Evolutionary conservation across 768 basidiomycete genomes (phyloP).

Genomic region (Russula virescens): DNA sequence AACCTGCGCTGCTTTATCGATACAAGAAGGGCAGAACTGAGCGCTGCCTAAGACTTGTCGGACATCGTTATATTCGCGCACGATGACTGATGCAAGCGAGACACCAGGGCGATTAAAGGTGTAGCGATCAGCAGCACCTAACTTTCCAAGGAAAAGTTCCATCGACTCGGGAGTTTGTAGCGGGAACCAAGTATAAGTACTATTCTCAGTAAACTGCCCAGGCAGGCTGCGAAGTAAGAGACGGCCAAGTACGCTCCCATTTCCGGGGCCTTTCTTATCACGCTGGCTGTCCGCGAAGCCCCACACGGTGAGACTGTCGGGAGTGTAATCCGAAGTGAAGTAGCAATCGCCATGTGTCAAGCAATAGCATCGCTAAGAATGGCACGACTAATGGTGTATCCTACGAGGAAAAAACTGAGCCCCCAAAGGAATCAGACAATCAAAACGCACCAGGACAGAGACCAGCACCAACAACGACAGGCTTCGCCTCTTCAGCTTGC

Average conservation of each 20-base stretch:
- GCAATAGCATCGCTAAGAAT: slow-evolving; percentile 85
- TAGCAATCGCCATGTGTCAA: slow-evolving; percentile 79
- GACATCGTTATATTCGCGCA: slow-evolving; percentile 47
- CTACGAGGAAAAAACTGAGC: slow-evolving; percentile 30
- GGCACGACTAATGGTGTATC: slow-evolving; percentile 78
- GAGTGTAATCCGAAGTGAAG: slow-evolving; percentile 77
- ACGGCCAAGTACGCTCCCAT: slow-evolving; percentile 69
- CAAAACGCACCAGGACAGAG: slow-evolving; percentile 63
- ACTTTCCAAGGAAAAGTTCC: slow-evolving; percentile 50
- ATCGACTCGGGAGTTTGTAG: slow-evolving; percentile 73
- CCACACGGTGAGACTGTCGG: slow-evolving; percentile 77
- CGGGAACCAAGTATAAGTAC: slow-evolving; percentile 81
- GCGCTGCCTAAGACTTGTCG: slow-evolving; percentile 45
- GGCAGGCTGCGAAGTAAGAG: slow-evolving; percentile 73
- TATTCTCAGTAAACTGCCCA: slow-evolving; percentile 58
- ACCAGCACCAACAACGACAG: slow-evolving; percentile 70
- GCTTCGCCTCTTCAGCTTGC: slow-evolving; percentile 74
- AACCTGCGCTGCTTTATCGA: slow-evolving; percentile 45
- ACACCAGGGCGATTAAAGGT: slow-evolving; percentile 46
- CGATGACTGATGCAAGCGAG: slow-evolving; percentile 27
- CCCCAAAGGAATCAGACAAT: not conserved
- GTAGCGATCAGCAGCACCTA: slow-evolving; percentile 53
- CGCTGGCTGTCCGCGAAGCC: slow-evolving; percentile 80
- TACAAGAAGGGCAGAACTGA: slow-evolving; percentile 46
- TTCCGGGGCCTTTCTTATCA: slow-evolving; percentile 62